Percentiles rank a stretch among this genome's conserved stretches.
Evolutionary conservation across 2,329 filamentous ascomycete species (phyloP).

Genomic region (Colletotrichum lupini): DNA sequence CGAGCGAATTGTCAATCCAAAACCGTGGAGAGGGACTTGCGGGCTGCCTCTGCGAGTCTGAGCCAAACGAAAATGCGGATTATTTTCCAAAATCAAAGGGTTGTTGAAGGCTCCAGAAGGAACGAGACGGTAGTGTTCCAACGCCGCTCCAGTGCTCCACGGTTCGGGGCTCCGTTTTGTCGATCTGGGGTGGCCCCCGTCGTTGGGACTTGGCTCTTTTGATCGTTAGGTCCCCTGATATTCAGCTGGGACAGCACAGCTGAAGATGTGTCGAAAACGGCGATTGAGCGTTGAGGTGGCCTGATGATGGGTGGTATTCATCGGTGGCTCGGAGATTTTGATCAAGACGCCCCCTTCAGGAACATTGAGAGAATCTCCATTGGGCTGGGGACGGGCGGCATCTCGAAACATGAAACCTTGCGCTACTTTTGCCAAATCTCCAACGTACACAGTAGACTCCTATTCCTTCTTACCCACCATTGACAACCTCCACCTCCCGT

Average conservation of each 20-base stretch:
- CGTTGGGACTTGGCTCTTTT: conserved; percentile 1
- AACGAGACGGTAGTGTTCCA: conserved; percentile 1
- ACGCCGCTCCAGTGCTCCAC: neutral
- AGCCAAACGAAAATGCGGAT: neutral
- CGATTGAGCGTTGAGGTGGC: neutral
- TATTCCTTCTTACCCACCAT: neutral
- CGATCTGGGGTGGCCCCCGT: conserved; percentile 24
- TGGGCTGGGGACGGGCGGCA: neutral
- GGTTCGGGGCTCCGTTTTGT: conserved; percentile 10
- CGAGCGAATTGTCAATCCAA: neutral
- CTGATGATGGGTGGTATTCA: neutral
- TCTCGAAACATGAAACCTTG: conserved; percentile 13
- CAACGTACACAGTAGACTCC: neutral
- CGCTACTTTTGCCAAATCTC: neutral
- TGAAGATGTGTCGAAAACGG: neutral
- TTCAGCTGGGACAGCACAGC: neutral
- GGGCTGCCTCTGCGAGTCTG: neutral
- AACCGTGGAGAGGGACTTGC: neutral
- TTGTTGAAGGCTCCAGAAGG: conserved; percentile 1
- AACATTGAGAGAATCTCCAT: conserved; percentile 5
- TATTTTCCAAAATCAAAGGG: conserved; percentile 16
- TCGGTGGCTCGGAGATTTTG: neutral
- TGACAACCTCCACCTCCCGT: neutral
- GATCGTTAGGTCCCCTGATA: neutral
- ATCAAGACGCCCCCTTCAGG: neutral